Evolutionary conservation across 352 stramenopile species (phyloP), one percentile per base, ranked within the genome.

Genomic region (Phytophthora hibernalis): DNA sequence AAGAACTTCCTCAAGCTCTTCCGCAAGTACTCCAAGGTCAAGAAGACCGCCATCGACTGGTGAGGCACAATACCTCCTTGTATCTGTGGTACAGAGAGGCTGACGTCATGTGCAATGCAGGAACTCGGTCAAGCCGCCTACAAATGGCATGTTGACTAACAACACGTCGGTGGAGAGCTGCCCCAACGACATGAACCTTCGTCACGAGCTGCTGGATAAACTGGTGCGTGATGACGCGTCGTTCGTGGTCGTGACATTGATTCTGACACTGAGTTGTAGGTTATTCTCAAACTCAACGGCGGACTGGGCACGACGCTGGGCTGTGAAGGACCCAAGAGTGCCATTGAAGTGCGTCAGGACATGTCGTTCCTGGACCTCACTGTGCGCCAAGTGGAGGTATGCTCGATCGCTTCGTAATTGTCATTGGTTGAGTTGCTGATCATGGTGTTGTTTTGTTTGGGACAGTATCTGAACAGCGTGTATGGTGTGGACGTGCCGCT

Each of bases 251-350:
- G 16, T 45, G 10, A 1, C 37, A 44, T 10, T 44, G 63, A 54
- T 67, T 68, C n/a, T 58, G 2, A 65, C 35, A 31, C 24, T 54
- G 6, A 47, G 31, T 54, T 64, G 20, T 40, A 99, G 71, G 71
- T 79, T 21, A 98, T 99, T 35, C 72, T 99, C 7, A 99, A 99
- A 72, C 92, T 99, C 21, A 99, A 99, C 75, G 98, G 98, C 47
- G 98, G 98, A n/a, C 79, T 99, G 15, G 98, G 98, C 65, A 99
- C 98, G 44, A 98, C 95, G 22, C 98, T 99, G 79, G 98, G 98
- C 53, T 98, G 93, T 54, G 87, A 96, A 71, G 95, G 91, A 16
- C 91, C 93, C 0, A 98, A 98, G 74, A 97, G 87, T 35, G 92
- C 93, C 1, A 97, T 98, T 59, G 93, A 98, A 88, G 93, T 98